Percentiles rank a stretch among this genome's conserved stretches.
phyloP scores from a whole-genome alignment of 1,139 yeast genomes.

The Geotrichum phurueaensis region DNA sequence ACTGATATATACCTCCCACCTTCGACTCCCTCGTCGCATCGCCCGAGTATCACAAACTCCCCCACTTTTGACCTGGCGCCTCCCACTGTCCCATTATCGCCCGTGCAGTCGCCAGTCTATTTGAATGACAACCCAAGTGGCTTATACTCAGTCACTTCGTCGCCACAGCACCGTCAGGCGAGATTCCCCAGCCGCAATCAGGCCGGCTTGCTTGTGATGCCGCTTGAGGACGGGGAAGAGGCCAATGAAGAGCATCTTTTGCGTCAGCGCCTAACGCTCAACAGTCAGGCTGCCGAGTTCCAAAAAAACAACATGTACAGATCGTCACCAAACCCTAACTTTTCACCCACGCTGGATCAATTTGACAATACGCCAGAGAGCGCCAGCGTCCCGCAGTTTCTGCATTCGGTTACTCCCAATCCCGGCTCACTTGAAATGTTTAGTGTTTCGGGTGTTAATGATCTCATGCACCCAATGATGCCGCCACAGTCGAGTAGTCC shows the following conservation, averaged over 20 bases:
- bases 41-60: constrained; percentile 13
- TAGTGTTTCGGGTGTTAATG: constrained; percentile 6
- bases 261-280: constrained; percentile 14
- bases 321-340: constrained; percentile 25
- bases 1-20: constrained; percentile 19
- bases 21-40: constrained; percentile 17
- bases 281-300: constrained; percentile 6
- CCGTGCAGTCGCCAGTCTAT: constrained; percentile 13
- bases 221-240: constrained; percentile 10
- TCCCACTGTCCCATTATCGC: constrained; percentile 10
- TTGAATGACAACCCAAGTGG: constrained; percentile 13
- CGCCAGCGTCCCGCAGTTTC: constrained; percentile 23
- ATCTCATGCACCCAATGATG: constrained; percentile 14
- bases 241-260: constrained; percentile 10
- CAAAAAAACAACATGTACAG: constrained; percentile 19
- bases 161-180: constrained; percentile 12
- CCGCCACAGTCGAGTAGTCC: constrained; percentile 11
- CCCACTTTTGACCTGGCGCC: constrained; percentile 16
- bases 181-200: background rate
- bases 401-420: constrained; percentile 23
- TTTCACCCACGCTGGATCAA: constrained; percentile 24
- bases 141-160: constrained; percentile 10
- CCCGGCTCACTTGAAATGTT: constrained; percentile 15
- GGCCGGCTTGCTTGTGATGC: constrained; percentile 12
- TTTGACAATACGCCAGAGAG: constrained; percentile 26